These are phyloP conservation scores for Thielaviopsis musarum DNA, from an alignment of 2,329 filamentous ascomycete species.

Conservation along the genomic window DNA sequence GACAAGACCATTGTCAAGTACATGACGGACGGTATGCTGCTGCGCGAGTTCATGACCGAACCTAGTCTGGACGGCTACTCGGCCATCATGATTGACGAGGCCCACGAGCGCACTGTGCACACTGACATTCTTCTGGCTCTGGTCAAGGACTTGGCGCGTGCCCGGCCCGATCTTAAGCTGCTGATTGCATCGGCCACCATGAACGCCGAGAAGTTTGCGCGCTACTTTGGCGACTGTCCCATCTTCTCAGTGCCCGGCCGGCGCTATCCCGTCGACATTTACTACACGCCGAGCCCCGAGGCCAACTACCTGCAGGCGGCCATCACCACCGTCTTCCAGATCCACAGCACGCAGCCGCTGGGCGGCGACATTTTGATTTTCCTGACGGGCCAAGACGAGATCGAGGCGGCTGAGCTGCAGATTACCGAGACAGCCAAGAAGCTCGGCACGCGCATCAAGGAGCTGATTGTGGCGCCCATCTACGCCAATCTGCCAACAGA, in stretches of 20 bases:
- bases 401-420: slow-evolving; percentile 71
- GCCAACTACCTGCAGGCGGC: slow-evolving; percentile 86
- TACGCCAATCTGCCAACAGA: slow-evolving; percentile 89
- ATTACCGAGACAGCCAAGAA: slow-evolving; percentile 76
- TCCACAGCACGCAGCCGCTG: slow-evolving; percentile 63
- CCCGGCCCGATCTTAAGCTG: slow-evolving; percentile 71
- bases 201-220: slow-evolving; percentile 80
- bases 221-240: slow-evolving; percentile 81
- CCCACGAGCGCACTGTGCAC: slow-evolving; percentile 81
- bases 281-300: slow-evolving; percentile 79
- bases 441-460: slow-evolving; percentile 65
- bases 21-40: slow-evolving; percentile 92
- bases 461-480: slow-evolving; percentile 81
- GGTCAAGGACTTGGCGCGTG: slow-evolving; percentile 72
- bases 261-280: slow-evolving; percentile 76
- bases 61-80: slow-evolving; percentile 71
- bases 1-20: slow-evolving; percentile 90
- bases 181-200: slow-evolving; percentile 90
- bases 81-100: slow-evolving; percentile 90
- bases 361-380: slow-evolving; percentile 88
- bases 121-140: slow-evolving; percentile 82
- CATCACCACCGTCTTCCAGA: slow-evolving; percentile 87
- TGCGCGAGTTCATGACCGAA: slow-evolving; percentile 79
- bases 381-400: slow-evolving; percentile 90
- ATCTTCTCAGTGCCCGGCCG: slow-evolving; percentile 91